phyloP scores from a whole-genome alignment of 129 eudicot species.

The Saposhnikovia divaricata region DNA sequence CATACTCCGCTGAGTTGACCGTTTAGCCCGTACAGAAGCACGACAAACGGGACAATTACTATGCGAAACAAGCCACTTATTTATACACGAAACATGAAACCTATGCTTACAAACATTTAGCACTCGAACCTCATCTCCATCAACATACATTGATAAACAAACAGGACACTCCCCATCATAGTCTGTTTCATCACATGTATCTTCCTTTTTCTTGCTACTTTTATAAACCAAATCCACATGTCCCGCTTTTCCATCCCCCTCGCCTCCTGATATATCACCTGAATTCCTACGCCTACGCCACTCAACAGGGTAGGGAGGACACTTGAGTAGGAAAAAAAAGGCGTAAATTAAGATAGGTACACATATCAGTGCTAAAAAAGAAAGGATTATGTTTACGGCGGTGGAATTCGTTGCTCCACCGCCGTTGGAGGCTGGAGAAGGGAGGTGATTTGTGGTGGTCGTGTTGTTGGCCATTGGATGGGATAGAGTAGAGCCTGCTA shows the following conservation, averaged over 20 bases:
- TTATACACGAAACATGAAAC: conserved; percentile 33
- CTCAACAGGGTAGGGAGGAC: conserved; percentile 22
- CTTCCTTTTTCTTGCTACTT: conserved; percentile 9
- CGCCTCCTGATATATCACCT: conserved; percentile 2
- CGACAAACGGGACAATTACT: conserved; percentile 43
- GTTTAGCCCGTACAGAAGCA: conserved; percentile 19
- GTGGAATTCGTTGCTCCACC: conserved; percentile 14
- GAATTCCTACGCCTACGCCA: conserved; percentile 12
- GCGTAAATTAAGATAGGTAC: conserved; percentile 26
- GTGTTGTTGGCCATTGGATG: not conserved
- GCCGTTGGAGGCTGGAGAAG: conserved; percentile 15
- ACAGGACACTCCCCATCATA: conserved; percentile 39
- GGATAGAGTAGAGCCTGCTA: not conserved
- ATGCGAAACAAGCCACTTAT: conserved; percentile 34
- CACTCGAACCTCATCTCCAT: conserved; percentile 32
- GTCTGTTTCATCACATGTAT: conserved; percentile 3
- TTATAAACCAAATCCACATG: conserved; percentile 13
- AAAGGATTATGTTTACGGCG: conserved; percentile 15
- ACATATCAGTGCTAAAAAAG: conserved; percentile 16
- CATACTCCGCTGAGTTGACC: conserved; percentile 4
- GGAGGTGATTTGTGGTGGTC: conserved; percentile 24
- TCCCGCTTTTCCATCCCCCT: not conserved
- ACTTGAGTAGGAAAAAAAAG: conserved; percentile 21
- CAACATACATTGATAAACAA: conserved; percentile 32
- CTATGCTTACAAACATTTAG: conserved; percentile 27